Base-by-base conservation (phyloP, 2,329 filamentous ascomycete genomes). In the Botrytis galanthina region DNA sequence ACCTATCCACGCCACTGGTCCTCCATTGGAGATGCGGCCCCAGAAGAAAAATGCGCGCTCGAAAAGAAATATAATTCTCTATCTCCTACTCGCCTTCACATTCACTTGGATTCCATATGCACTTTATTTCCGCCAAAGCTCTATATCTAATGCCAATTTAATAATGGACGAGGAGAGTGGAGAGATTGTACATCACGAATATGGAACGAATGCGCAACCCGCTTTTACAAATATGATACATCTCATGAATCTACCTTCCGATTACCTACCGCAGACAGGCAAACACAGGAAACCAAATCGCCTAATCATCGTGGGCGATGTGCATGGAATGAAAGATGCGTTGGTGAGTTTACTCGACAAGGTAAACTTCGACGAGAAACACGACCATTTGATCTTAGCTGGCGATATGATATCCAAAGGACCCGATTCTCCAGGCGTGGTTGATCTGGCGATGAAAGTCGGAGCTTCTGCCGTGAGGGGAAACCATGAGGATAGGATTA, bases 331-430 rank as follows among this genome's bases (percentile, higher is more conserved):
- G 85, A 89, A 89, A 77, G 81, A 87, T 20, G 88, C 94, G 75
- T 86, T 93, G 80, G 83, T 86, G 81, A 80, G 85, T 26, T 86
- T 98, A 20, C 86, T 98, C 39, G 81, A 87, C 8, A 90, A 93
- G 79, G 84, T 92, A 35, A 81, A 85, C 26, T 95, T 93, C 82
- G 82, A 91, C 74, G 80, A 83, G 39, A 83, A 85, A 22, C 85
- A 83, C 67, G 95, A 97, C 81, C 92, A 95, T 80, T 83, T 97
- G 57, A 85, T 97, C 32, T 86, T 95, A 63, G 87, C 89, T 0
- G 94, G 94, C 66, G 93, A 97, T 82, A 87, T 95, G 81, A 87
- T 98, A 78, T 91, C 91, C 80, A 97, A 97, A 83, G 95, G 95
- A 0, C 94, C 95, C 18, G 91, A 97, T 82, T 95, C 93, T 46